phyloP scores from a whole-genome alignment of 2,329 filamentous ascomycete genomes.

The Phialophora expanda region DNA sequence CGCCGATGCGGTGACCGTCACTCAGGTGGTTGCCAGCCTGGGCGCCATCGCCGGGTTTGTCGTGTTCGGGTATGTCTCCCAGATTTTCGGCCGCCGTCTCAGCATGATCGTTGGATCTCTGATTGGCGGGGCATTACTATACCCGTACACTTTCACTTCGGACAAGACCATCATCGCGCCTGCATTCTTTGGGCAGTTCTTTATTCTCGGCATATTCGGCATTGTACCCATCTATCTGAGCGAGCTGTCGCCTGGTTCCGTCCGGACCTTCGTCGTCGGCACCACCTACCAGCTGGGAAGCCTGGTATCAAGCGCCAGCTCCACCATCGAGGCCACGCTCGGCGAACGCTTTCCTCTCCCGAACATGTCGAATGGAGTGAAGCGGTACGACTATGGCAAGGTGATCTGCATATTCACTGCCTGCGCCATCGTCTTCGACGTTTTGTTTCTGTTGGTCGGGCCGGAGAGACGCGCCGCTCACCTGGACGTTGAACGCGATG shows the following conservation, averaged over 20 bases:
- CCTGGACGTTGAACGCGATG: constrained; percentile 55
- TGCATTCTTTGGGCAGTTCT: constrained; percentile 84
- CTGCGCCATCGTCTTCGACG: constrained; percentile 71
- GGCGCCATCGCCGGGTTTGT: constrained; percentile 73
- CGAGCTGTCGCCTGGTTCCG: constrained; percentile 65
- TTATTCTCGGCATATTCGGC: constrained; percentile 77
- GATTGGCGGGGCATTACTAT: constrained; percentile 75
- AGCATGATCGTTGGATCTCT: constrained; percentile 69
- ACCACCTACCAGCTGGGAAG: constrained; percentile 69
- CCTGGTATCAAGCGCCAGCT: constrained; percentile 64
- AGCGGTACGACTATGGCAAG: constrained; percentile 74
- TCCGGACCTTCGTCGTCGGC: constrained; percentile 68
- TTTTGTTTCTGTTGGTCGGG: constrained; percentile 56
- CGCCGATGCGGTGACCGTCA: constrained; percentile 67
- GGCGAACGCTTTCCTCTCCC: constrained; percentile 76
- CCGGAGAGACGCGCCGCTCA: constrained; percentile 55
- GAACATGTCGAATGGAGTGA: constrained; percentile 50
- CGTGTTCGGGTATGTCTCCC: constrained; percentile 68
- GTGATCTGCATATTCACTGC: constrained; percentile 93
- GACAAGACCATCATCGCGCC: constrained; percentile 71
- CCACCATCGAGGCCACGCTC: constrained; percentile 76
- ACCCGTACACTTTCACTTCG: constrained; percentile 77
- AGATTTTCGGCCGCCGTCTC: constrained; percentile 71
- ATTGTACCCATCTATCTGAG: constrained; percentile 73
- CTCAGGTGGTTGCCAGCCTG: constrained; percentile 73